A percentile compares a stretch with the other conserved stretches of the same genome.
phyloP scores from a whole-genome alignment of 371 early-diverging fungal genomes.

The Vairimorpha apis region DNA sequence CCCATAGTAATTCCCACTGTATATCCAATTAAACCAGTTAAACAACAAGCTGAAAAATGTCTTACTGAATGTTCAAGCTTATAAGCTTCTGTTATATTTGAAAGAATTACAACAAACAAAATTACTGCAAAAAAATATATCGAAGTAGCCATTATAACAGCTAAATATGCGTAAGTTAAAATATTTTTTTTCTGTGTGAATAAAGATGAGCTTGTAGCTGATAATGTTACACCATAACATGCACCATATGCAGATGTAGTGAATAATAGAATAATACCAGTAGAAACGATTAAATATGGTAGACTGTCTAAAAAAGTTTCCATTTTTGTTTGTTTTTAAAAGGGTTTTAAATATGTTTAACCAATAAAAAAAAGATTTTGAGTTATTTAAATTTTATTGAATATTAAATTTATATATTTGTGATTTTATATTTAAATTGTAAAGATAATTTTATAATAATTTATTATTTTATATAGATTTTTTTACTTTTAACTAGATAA shows the following conservation, averaged over 20 bases:
- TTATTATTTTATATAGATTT: too few species aligned
- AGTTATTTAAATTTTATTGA: neutral
- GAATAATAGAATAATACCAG: constrained; percentile 35
- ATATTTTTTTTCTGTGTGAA: constrained; percentile 42
- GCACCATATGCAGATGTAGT: constrained; percentile 48
- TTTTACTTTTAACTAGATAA: too few species aligned
- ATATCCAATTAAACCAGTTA: constrained; percentile 25
- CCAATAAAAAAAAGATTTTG: neutral
- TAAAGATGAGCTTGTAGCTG: constrained; percentile 42
- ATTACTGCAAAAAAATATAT: constrained; percentile 56
- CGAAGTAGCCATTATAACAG: constrained; percentile 54
- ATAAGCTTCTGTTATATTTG: constrained; percentile 8
- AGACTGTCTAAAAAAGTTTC: neutral
- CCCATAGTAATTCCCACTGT: constrained; percentile 36
- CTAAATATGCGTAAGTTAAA: constrained; percentile 50
- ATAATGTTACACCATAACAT: constrained; percentile 42
- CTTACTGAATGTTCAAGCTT: neutral
- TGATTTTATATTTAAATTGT: too few species aligned
- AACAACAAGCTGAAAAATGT: constrained; percentile 31
- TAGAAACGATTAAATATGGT: constrained; percentile 25
- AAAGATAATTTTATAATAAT: too few species aligned
- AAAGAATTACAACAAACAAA: constrained; percentile 41
- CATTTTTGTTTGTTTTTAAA: neutral
- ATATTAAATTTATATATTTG: neutral
- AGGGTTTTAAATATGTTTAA: neutral